A percentile compares a stretch with the other conserved stretches of the same genome.
These are phyloP conservation scores for Diaporthe longicolla DNA, from an alignment of 2,329 filamentous ascomycete genomes.

Conservation along the genomic window DNA sequence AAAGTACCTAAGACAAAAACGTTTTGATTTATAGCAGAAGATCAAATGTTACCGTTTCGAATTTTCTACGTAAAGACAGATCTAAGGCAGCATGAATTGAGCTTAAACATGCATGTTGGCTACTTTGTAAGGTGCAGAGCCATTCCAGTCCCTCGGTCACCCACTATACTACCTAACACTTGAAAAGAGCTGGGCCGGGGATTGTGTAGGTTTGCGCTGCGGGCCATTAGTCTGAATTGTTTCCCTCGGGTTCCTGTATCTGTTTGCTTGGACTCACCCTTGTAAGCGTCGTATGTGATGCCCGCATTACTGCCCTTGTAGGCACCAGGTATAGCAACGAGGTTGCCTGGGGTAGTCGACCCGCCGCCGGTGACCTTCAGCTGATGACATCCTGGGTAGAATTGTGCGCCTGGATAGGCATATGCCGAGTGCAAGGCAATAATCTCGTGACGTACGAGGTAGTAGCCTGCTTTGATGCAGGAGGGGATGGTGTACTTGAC, in stretches of 20 bases:
- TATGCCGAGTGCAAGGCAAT: conserved; percentile 66
- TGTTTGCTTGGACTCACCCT: conserved; percentile 52
- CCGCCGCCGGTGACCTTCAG: conserved; percentile 67
- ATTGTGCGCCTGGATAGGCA: conserved; percentile 67
- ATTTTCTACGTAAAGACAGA: no score
- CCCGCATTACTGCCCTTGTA: conserved; percentile 65
- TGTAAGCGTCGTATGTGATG: conserved; percentile 67
- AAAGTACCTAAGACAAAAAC: neutral
- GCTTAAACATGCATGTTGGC: neutral
- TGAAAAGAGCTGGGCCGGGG: conserved; percentile 63
- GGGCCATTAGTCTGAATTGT: neutral
- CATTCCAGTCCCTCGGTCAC: neutral
- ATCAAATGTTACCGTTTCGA: neutral
- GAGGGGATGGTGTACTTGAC: conserved; percentile 68
- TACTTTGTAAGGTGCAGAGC: neutral
- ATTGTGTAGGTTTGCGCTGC: conserved; percentile 58
- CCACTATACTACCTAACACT: conserved; percentile 53
- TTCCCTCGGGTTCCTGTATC: neutral
- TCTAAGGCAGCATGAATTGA: neutral
- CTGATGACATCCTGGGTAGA: conserved; percentile 72
- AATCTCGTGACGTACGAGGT: conserved; percentile 71
- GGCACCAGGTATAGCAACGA: conserved; percentile 68
- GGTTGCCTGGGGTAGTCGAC: conserved; percentile 55
- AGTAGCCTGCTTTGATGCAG: conserved; percentile 67
- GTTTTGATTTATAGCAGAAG: neutral